A percentile compares a stretch with the other conserved stretches of the same genome.
Evolutionary conservation across 495 filamentous ascomycete genomes (phyloP).

Genomic region (Aspergillus olivimuriae): DNA sequence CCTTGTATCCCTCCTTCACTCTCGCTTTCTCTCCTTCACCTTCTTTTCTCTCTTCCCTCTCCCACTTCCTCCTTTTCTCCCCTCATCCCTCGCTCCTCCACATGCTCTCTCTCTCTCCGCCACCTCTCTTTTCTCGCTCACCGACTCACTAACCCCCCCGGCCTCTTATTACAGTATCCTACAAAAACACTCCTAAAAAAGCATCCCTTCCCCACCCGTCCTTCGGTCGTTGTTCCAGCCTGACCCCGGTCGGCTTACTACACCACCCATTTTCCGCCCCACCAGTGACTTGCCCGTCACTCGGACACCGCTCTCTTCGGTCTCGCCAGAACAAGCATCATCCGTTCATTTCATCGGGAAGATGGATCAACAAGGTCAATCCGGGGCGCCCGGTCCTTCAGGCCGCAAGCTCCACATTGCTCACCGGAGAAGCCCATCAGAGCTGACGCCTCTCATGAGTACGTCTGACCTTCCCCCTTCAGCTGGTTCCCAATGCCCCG

Average conservation of each 20-base stretch:
- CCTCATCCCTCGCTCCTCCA: slow-evolving; percentile 7
- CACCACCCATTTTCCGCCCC: slow-evolving; percentile 3
- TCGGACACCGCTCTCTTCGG: slow-evolving; percentile 2
- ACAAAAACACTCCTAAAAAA: slow-evolving; percentile 1
- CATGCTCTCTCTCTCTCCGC: neutral
- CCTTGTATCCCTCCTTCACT: slow-evolving; percentile 3
- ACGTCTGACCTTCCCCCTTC: slow-evolving; percentile 45
- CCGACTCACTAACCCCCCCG: slow-evolving; percentile 24
- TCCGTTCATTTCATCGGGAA: slow-evolving; percentile 21
- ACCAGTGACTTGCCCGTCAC: slow-evolving; percentile 12
- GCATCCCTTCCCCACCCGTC: slow-evolving; percentile 7
- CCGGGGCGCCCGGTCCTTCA: slow-evolving; percentile 70
- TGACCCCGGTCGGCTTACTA: slow-evolving; percentile 21
- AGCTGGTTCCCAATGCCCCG: no score
- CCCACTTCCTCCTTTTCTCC: slow-evolving; percentile 3
- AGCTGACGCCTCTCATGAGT: slow-evolving; percentile 98
- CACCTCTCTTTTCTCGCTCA: slow-evolving; percentile 6
- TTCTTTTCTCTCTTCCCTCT: slow-evolving; percentile 6
- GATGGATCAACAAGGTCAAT: slow-evolving; percentile 82
- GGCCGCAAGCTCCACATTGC: slow-evolving; percentile 95
- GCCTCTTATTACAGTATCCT: slow-evolving; percentile 27
- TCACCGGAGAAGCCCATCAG: slow-evolving; percentile 93
- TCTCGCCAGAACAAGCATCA: slow-evolving; percentile 5
- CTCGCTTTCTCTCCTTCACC: slow-evolving; percentile 7
- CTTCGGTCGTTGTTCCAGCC: slow-evolving; percentile 18